phyloP scores from a whole-genome alignment of 345 rosid genomes.

The Toxicodendron radicans region DNA sequence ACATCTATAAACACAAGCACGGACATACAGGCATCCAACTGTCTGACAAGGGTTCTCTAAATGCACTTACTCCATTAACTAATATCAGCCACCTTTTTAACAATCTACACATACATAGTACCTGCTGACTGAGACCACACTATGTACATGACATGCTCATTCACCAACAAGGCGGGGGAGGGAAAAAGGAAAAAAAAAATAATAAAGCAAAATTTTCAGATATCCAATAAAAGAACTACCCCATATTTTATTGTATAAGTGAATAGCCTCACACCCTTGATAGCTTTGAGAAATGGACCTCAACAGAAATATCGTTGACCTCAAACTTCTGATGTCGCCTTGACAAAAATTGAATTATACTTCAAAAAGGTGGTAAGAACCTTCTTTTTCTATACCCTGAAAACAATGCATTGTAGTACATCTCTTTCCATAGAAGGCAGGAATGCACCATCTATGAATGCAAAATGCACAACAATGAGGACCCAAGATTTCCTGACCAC shows the following conservation, averaged over 20 bases:
- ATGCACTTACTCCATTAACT: not conserved
- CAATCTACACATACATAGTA: not conserved
- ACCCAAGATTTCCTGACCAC: constrained; percentile 22
- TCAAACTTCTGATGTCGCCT: constrained; percentile 26
- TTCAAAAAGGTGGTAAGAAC: constrained; percentile 23
- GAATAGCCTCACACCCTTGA: constrained; percentile 32
- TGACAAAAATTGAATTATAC: constrained; percentile 27
- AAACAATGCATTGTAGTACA: constrained; percentile 14
- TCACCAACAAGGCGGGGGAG: not conserved
- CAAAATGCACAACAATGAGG: constrained; percentile 23
- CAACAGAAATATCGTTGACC: constrained; percentile 20
- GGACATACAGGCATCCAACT: not conserved
- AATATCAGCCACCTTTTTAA: not conserved
- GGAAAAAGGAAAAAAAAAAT: not conserved
- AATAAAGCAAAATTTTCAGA: constrained; percentile 10
- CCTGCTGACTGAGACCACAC: not conserved
- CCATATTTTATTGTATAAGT: constrained; percentile 26
- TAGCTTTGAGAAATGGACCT: constrained; percentile 28
- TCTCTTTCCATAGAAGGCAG: constrained; percentile 13
- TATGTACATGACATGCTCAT: constrained; percentile 4
- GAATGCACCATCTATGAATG: constrained; percentile 16
- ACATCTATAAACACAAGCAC: not conserved
- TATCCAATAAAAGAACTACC: constrained; percentile 34
- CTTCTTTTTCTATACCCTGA: constrained; percentile 7
- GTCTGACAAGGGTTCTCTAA: not conserved